Evolutionary conservation across 129 eudicot species (phyloP), one percentile per base, ranked within the genome.

Genomic region (Centrapalus pauciflorus): DNA sequence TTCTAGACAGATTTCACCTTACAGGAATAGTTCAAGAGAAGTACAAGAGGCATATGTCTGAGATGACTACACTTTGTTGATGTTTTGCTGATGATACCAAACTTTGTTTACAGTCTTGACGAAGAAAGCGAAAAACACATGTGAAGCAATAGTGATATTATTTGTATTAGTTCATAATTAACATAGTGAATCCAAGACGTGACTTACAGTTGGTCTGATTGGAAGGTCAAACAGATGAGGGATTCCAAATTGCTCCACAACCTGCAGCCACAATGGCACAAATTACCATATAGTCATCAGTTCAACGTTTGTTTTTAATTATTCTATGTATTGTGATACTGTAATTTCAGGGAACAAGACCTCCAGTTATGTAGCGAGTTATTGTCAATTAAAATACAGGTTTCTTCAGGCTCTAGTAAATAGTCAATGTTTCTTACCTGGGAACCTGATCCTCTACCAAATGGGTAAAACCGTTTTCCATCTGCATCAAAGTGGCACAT

Each of bases 401-500:
- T 16, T 14, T 11, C 54, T 46, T 24, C 5, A n/a, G 54, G 16
- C 7, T 40, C 17, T 46, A 46, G 40, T 28, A 23, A 35, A 14
- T 35, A 52, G 46, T 61, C 24, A 55, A 67, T 29, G 65, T 33
- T 55, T 72, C 76, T 83, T 76, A 85, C 99, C 93, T 94, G 95
- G 61, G 99, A 74, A 27, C 99, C 99, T 64, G 99, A 94, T 52
- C 99, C 99, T 86, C 85, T 84, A 71, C 99, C 99, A 82, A 94
- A 94, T 25, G 99, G 99, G 80, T 94, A 94, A 71, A 84, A 86
- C 0, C 99, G 86, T 83, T 94, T 94, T 65, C 99, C 99, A 40
- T 94, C 99, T 13, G 97, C 99, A 79, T 94, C 99, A 76, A 94
- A 94, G 74, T 89, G 99, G 85, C 99, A 94, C 97, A 89, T 94